Conservation (phyloP, 305 asterid species). For the Fraxinus nigra region DNA sequence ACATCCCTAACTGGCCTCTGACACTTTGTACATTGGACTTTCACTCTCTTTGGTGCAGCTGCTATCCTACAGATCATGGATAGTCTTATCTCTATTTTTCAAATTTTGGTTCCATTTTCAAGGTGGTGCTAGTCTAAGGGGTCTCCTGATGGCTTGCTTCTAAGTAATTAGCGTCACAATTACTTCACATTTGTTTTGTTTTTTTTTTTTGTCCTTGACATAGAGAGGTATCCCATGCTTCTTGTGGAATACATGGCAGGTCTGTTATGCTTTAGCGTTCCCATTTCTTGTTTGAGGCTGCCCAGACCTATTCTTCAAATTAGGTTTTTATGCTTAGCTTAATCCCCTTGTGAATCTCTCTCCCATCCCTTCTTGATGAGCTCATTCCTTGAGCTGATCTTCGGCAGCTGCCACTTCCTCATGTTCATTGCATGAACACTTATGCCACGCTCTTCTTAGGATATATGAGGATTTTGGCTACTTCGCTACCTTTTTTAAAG, state of each 20-base stretch:
- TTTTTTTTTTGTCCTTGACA: neutral
- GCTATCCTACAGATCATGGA: neutral
- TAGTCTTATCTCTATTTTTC: neutral
- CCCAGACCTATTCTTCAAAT: neutral
- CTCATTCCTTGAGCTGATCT: neutral
- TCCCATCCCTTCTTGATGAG: neutral
- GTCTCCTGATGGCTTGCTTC: neutral
- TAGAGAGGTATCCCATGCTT: neutral
- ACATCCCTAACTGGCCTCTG: neutral
- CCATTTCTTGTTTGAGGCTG: neutral
- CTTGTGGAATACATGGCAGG: neutral
- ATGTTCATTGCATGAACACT: neutral
- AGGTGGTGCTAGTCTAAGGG: neutral
- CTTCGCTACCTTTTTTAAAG: neutral
- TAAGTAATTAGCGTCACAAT: neutral
- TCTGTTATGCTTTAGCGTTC: neutral
- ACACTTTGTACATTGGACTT: neutral
- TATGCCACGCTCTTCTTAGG: neutral
- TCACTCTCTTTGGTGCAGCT: neutral
- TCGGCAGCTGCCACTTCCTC: neutral
- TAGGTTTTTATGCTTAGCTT: neutral
- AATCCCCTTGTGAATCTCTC: neutral
- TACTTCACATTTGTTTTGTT: neutral
- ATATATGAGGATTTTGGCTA: neutral
- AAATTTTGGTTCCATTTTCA: neutral